Evolutionary conservation across 2,329 filamentous ascomycete genomes (phyloP).

Genomic region (Aspergillus calidoustus): DNA sequence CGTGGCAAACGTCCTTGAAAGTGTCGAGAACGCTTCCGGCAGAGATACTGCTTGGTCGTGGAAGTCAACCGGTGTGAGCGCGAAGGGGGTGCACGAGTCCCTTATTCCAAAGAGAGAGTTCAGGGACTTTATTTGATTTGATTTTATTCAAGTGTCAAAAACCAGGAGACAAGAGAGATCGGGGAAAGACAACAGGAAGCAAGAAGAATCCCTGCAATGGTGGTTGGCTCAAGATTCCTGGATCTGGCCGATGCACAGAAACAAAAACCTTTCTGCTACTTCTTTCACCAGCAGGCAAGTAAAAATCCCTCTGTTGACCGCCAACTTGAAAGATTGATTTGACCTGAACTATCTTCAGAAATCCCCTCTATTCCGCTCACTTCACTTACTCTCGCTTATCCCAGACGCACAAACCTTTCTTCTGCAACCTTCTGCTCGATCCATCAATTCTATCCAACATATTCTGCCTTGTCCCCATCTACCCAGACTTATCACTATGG

Average conservation of each 20-base stretch:
- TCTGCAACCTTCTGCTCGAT: neutral
- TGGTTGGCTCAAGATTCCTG: neutral
- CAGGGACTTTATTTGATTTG: conserved; percentile 19
- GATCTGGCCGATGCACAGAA: neutral
- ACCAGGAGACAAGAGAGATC: neutral
- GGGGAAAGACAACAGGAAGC: neutral
- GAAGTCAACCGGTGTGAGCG: conserved; percentile 22
- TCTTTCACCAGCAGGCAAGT: neutral
- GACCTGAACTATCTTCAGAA: neutral
- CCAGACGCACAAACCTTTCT: neutral
- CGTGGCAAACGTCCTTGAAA: conserved; percentile 39
- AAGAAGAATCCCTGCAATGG: neutral
- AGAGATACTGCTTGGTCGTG: conserved; percentile 33
- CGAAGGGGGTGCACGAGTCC: conserved; percentile 35
- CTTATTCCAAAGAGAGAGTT: conserved; percentile 32
- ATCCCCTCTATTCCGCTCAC: neutral
- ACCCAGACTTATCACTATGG: too few species aligned
- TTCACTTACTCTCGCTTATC: neutral
- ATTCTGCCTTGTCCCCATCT: too few species aligned
- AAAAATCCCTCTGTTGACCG: neutral
- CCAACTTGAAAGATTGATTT: neutral
- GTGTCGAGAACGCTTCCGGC: conserved; percentile 50
- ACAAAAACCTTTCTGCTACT: neutral
- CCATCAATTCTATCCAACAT: too few species aligned
- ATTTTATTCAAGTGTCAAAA: neutral